phyloP scores from a whole-genome alignment of 495 filamentous ascomycete genomes.

The Aspergillus wentii region DNA sequence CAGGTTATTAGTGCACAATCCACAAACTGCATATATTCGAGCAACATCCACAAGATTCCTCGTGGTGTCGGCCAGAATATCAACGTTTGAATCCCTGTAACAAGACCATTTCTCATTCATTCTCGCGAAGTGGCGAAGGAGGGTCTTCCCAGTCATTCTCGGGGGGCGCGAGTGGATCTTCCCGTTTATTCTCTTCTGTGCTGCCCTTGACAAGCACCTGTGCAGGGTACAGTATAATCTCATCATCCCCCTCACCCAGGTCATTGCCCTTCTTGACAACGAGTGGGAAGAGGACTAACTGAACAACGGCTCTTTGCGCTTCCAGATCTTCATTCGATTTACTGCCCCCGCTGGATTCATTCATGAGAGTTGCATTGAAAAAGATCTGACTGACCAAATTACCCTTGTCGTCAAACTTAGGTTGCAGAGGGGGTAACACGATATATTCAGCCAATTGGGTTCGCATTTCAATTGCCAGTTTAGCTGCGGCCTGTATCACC shows the following conservation, averaged over 20 bases:
- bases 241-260: slow-evolving; percentile 73
- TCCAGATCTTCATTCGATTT: slow-evolving; percentile 74
- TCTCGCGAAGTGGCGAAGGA: no score
- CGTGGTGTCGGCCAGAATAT: no score
- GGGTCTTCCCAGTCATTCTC: no score
- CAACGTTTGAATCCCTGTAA: no score
- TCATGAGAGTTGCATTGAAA: slow-evolving; percentile 91
- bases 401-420: slow-evolving; percentile 89
- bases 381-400: slow-evolving; percentile 77
- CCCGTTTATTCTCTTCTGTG: slow-evolving; percentile 31
- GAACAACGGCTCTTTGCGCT: slow-evolving; percentile 66
- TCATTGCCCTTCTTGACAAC: slow-evolving; percentile 95
- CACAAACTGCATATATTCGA: no score
- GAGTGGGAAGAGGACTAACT: slow-evolving; percentile 87
- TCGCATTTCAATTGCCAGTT: slow-evolving; percentile 91
- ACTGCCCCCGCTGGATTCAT: slow-evolving; percentile 72
- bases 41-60: no score
- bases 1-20: no score
- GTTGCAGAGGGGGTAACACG: slow-evolving; percentile 93
- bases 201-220: slow-evolving; percentile 77
- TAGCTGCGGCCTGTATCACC: slow-evolving; percentile 77
- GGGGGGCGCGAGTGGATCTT: no score
- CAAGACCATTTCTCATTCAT: no score
- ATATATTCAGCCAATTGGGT: slow-evolving; percentile 95
- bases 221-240: slow-evolving; percentile 89